Percentiles rank a stretch among this genome's conserved stretches.
These are phyloP conservation scores for Anisodus acutangulus DNA, from an alignment of 257 asterid species.

Conservation along the genomic window DNA sequence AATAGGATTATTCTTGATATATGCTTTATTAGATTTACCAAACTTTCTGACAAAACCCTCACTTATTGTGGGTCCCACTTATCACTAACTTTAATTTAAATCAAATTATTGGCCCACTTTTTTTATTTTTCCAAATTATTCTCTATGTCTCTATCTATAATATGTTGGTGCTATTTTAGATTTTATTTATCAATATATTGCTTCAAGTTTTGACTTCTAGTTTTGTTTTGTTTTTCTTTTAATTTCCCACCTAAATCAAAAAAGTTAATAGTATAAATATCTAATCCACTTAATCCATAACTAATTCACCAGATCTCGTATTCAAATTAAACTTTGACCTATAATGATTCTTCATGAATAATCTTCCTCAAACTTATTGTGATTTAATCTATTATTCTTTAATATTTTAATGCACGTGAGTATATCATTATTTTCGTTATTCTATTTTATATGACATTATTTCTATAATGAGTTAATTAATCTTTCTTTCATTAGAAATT, in stretches of 20 bases:
- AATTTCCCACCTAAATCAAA: background rate
- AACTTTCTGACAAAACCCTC: constrained; percentile 12
- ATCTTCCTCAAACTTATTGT: background rate
- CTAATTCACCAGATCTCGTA: background rate
- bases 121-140: background rate
- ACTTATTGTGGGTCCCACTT: background rate
- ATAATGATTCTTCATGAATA: background rate
- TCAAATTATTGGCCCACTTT: background rate
- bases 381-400: background rate
- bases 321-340: background rate
- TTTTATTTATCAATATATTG: background rate
- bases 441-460: background rate
- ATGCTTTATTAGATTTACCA: constrained; percentile 31
- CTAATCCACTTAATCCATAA: background rate
- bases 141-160: background rate
- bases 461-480: background rate
- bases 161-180: background rate
- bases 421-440: background rate
- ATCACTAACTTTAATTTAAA: background rate
- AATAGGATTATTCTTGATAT: constrained; percentile 31
- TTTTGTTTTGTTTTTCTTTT: background rate
- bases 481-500: too few relatives aligned
- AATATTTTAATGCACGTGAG: background rate
- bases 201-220: too few relatives aligned
- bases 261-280: background rate